A percentile compares a stretch with the other conserved stretches of the same genome.
phyloP scores from a whole-genome alignment of 2,329 filamentous ascomycete genomes.

The Huntiella savannae region DNA sequence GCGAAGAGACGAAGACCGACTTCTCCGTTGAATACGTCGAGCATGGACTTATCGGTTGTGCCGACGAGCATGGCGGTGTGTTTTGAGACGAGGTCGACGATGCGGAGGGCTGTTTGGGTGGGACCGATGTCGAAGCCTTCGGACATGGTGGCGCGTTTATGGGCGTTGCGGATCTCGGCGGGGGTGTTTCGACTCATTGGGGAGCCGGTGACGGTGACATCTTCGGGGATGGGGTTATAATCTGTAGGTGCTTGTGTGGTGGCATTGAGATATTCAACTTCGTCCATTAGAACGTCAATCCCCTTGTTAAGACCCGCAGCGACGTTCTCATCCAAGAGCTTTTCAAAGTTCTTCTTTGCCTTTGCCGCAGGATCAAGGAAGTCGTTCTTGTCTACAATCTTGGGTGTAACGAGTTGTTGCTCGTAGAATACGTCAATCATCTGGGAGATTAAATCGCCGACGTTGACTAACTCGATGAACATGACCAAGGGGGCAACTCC shows the following conservation, averaged over 20 bases:
- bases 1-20: slow-evolving; percentile 84
- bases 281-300: slow-evolving; percentile 95
- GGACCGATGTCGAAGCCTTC: slow-evolving; percentile 37
- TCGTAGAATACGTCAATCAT: slow-evolving; percentile 99
- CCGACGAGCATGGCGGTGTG: slow-evolving; percentile 88
- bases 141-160: slow-evolving; percentile 16
- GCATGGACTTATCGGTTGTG: slow-evolving; percentile 91
- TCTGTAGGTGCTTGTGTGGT: slow-evolving; percentile 74
- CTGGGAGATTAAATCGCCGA: slow-evolving; percentile 91
- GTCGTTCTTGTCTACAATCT: slow-evolving; percentile 79
- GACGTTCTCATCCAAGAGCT: slow-evolving; percentile 93
- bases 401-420: slow-evolving; percentile 69
- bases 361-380: slow-evolving; percentile 82
- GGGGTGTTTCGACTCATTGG: neutral
- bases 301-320: slow-evolving; percentile 92
- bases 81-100: slow-evolving; percentile 69
- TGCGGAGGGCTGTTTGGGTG: slow-evolving; percentile 56
- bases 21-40: slow-evolving; percentile 97
- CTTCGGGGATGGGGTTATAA: slow-evolving; percentile 53
- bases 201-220: slow-evolving; percentile 1
- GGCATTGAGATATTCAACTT: slow-evolving; percentile 87
- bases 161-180: neutral
- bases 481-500: slow-evolving; percentile 74
- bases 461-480: slow-evolving; percentile 93
- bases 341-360: slow-evolving; percentile 96